Conservation (phyloP, 2,329 filamentous ascomycete species). For the Microdochium trichocladiopsis region DNA sequence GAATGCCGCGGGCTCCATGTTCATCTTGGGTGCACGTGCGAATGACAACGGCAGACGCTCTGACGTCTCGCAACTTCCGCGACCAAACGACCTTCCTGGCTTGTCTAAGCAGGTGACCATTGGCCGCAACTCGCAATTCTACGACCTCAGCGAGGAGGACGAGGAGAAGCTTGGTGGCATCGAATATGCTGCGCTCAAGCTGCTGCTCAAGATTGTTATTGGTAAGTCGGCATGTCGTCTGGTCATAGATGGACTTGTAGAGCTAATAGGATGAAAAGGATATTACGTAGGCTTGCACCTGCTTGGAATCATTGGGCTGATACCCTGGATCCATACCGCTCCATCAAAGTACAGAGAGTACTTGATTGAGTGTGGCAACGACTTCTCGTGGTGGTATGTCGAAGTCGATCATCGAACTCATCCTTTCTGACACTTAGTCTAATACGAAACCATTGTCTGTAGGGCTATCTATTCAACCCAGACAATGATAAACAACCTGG, state of each 20-base stretch:
- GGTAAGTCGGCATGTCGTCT: constrained; percentile 16
- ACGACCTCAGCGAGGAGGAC: constrained; percentile 30
- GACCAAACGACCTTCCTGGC: constrained; percentile 22
- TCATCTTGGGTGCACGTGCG: constrained; percentile 24
- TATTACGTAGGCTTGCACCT: constrained; percentile 39
- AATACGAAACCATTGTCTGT: neutral
- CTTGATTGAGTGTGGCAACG: constrained; percentile 28
- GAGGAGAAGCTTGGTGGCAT: constrained; percentile 41
- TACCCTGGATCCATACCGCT: constrained; percentile 37
- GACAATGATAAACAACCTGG: constrained; percentile 45
- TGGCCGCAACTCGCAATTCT: constrained; percentile 37
- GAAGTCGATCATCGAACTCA: neutral
- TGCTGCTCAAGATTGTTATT: constrained; percentile 37
- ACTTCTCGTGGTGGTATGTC: constrained; percentile 41
- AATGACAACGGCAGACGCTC: constrained; percentile 6
- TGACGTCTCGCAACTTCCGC: constrained; percentile 1
- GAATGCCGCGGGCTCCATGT: constrained; percentile 28
- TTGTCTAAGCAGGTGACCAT: constrained; percentile 34
- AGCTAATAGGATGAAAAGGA: constrained; percentile 13
- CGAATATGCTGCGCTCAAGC: constrained; percentile 41
- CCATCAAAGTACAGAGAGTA: constrained; percentile 31
- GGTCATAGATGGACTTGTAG: neutral
- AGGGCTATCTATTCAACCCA: constrained; percentile 43
- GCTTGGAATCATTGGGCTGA: constrained; percentile 37
- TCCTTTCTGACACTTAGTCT: neutral